Percentiles rank a stretch among this genome's conserved stretches.
These are phyloP conservation scores for Stylonectria norvegica DNA, from an alignment of 2,329 filamentous ascomycete species.

Conservation along the genomic window DNA sequence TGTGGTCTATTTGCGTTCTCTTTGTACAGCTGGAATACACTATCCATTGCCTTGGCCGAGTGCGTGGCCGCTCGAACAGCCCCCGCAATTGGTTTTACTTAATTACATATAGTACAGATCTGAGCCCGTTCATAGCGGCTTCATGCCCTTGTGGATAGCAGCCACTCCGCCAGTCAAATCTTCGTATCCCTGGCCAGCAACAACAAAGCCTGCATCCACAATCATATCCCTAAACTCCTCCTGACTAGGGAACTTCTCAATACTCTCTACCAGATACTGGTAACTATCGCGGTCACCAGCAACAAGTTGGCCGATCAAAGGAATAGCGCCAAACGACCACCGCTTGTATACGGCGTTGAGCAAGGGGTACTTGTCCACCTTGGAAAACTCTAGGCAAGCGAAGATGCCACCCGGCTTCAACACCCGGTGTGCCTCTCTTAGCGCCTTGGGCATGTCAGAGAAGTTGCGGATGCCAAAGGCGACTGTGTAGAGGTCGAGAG, in stretches of 20 bases:
- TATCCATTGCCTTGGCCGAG: too few species aligned
- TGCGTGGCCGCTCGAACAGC: too few species aligned
- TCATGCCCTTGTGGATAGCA: conserved; percentile 94
- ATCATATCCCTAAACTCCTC: conserved; percentile 82
- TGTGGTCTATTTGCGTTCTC: too few species aligned
- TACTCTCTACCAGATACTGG: conserved; percentile 97
- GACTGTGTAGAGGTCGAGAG: conserved; percentile 94
- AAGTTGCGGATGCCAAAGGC: conserved; percentile 98
- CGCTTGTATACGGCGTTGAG: conserved; percentile 88
- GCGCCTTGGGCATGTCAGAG: conserved; percentile 79
- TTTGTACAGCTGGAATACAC: too few species aligned
- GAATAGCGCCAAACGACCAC: conserved; percentile 94
- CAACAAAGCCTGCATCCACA: conserved; percentile 75
- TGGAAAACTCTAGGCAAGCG: conserved; percentile 92
- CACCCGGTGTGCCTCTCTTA: conserved; percentile 81
- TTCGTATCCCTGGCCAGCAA: conserved; percentile 81
- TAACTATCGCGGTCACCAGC: conserved; percentile 94
- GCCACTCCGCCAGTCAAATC: conserved; percentile 90
- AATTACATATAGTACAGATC: conserved; percentile 19
- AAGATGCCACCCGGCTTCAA: conserved; percentile 94
- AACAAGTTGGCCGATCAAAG: conserved; percentile 90
- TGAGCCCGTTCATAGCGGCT: conserved; percentile 51
- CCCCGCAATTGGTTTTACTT: conserved; percentile 8
- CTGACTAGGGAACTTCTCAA: conserved; percentile 88
- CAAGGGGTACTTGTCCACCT: conserved; percentile 69